Conservation (phyloP, 192 early-diverging fungal genomes). For the Backusella luteola region DNA sequence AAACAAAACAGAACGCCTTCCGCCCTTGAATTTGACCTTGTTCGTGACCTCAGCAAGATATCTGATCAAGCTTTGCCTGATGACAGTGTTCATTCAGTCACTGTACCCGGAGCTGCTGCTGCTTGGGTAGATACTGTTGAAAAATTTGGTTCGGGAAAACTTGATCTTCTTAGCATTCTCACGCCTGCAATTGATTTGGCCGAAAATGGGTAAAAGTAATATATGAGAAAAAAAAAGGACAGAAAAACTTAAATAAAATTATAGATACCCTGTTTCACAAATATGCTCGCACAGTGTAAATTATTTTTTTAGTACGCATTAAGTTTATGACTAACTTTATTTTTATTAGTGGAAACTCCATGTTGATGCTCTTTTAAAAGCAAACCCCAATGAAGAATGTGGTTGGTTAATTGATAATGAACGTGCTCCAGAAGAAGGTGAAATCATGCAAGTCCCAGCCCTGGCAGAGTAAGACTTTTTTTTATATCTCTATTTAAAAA, state of each 20-base stretch:
- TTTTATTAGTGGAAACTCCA: slow-evolving; percentile 37
- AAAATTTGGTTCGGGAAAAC: slow-evolving; percentile 59
- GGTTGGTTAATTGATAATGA: slow-evolving; percentile 51
- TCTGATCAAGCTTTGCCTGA: slow-evolving; percentile 34
- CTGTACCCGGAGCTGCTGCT: slow-evolving; percentile 73
- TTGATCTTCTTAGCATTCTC: slow-evolving; percentile 57
- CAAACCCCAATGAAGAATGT: slow-evolving; percentile 39
- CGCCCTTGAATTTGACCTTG: slow-evolving; percentile 51
- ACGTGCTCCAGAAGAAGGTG: slow-evolving; percentile 55
- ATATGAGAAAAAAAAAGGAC: neutral
- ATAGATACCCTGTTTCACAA: slow-evolving; percentile 26
- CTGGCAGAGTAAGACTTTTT: slow-evolving; percentile 44
- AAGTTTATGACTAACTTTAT: neutral
- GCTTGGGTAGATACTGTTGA: slow-evolving; percentile 70
- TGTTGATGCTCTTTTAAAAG: slow-evolving; percentile 12
- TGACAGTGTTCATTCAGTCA: slow-evolving; percentile 48
- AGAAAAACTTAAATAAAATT: neutral
- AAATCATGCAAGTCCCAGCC: slow-evolving; percentile 62
- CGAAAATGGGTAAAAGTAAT: slow-evolving; percentile 56
- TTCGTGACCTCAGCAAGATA: slow-evolving; percentile 33
- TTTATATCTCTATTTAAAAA: neutral
- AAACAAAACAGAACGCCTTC: slow-evolving; percentile 45
- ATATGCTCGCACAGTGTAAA: slow-evolving; percentile 31
- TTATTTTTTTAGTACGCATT: neutral
- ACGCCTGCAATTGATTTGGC: slow-evolving; percentile 69